A percentile compares a stretch with the other conserved stretches of the same genome.
Evolutionary conservation across 2,329 filamentous ascomycete species (phyloP).

Genomic region (Exophiala bonariae): DNA sequence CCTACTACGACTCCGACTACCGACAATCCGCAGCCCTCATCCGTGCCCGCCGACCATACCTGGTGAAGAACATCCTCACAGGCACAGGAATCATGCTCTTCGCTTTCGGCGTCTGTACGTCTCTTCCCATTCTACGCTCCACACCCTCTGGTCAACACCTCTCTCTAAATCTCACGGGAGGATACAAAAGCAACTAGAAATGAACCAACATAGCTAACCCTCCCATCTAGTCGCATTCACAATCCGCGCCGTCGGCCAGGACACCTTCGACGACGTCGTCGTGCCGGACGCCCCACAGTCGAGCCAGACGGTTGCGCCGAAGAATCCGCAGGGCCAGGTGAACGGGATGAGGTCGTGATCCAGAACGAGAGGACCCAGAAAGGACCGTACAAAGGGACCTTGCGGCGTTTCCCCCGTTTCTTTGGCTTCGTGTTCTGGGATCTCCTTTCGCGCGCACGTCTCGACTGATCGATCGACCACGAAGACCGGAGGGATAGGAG

Average conservation of each 20-base stretch:
- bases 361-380: no score
- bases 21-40: constrained; percentile 86
- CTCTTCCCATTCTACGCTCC: constrained; percentile 1
- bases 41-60: constrained; percentile 85
- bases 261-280: constrained; percentile 94
- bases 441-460: no score
- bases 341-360: constrained; percentile 10
- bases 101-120: constrained; percentile 84
- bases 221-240: constrained; percentile 62
- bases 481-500: no score
- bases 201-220: constrained; percentile 1
- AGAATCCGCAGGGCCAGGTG: constrained; percentile 2
- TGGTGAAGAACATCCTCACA: constrained; percentile 83
- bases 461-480: no score
- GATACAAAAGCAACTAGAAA: no score
- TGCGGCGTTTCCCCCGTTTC: no score
- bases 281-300: constrained; percentile 69
- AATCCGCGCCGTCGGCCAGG: constrained; percentile 85
- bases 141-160: no score
- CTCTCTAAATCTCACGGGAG: no score
- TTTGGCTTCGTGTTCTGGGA: no score
- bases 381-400: no score
- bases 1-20: constrained; percentile 89
- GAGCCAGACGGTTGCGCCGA: constrained; percentile 1
- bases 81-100: constrained; percentile 74